phyloP scores from a whole-genome alignment of 176 grass and related monocot species.

The Hyparrhenia diplandra region DNA sequence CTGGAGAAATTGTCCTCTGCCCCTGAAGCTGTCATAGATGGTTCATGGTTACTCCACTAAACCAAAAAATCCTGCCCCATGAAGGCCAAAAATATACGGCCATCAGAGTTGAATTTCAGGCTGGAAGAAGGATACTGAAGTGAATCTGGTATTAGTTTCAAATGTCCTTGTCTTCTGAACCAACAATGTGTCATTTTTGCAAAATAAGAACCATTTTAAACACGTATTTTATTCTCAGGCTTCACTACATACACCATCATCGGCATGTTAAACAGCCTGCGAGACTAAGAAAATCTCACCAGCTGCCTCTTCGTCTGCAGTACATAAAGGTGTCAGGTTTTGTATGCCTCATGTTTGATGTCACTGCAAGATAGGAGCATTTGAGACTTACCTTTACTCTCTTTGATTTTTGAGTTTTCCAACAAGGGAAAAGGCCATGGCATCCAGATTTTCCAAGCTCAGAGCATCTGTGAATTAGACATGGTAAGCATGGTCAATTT shows the following conservation, averaged over 20 bases:
- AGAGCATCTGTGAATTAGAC: constrained; percentile 51
- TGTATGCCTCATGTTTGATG: not conserved
- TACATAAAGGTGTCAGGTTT: not conserved
- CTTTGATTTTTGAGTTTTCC: constrained; percentile 46
- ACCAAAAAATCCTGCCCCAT: not conserved
- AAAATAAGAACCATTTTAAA: not conserved
- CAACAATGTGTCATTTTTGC: not conserved
- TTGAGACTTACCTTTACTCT: constrained; percentile 42
- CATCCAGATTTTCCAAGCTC: constrained; percentile 54
- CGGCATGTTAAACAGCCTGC: not conserved
- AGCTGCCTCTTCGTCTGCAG: constrained; percentile 52
- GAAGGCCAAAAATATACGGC: constrained; percentile 9
- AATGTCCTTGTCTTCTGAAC: not conserved
- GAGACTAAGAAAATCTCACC: constrained; percentile 24
- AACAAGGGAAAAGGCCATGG: constrained; percentile 64
- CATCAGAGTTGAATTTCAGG: not conserved
- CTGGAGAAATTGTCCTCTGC: not conserved
- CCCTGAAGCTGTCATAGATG: not conserved
- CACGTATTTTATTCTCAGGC: not conserved
- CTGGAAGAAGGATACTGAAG: not conserved
- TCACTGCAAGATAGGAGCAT: not conserved
- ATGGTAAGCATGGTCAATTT: not conserved
- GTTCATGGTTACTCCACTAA: not conserved
- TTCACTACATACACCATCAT: not conserved
- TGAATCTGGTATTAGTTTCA: not conserved